Percentiles rank a stretch among this genome's conserved stretches.
These are phyloP conservation scores for Colletotrichum neosansevieriae DNA, from an alignment of 2,329 filamentous ascomycete species.

Conservation along the genomic window DNA sequence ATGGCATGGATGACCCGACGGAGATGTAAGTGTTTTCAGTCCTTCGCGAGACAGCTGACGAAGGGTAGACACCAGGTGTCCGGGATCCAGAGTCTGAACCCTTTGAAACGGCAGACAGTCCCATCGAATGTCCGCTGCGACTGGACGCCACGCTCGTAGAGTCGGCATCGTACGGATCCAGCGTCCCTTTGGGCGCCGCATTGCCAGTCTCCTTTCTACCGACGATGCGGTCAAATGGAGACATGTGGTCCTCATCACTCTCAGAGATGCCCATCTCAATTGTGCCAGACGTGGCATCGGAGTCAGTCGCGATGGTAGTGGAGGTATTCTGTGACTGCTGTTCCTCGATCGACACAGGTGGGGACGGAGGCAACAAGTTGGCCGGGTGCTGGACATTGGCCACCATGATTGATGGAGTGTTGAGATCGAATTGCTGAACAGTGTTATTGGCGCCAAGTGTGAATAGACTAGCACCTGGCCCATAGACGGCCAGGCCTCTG, in stretches of 20 bases:
- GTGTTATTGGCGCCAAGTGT: constrained; percentile 89
- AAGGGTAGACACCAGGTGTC: constrained; percentile 61
- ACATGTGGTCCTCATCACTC: constrained; percentile 82
- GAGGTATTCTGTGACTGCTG: constrained; percentile 66
- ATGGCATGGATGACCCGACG: constrained; percentile 68
- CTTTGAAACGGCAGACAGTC: constrained; percentile 68
- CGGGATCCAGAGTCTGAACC: constrained; percentile 66
- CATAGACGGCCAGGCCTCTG: constrained; percentile 86
- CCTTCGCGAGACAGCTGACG: constrained; percentile 65
- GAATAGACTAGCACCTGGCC: constrained; percentile 90
- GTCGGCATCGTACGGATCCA: constrained; percentile 66
- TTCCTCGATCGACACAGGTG: constrained; percentile 84
- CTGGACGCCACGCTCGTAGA: constrained; percentile 76
- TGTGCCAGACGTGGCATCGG: constrained; percentile 66
- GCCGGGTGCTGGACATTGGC: constrained; percentile 89
- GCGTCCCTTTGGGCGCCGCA: constrained; percentile 62
- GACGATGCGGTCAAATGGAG: constrained; percentile 81
- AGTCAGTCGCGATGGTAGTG: constrained; percentile 63
- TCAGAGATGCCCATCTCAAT: constrained; percentile 73
- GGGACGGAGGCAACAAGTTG: constrained; percentile 81
- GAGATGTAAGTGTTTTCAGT: constrained; percentile 77
- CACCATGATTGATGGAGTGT: constrained; percentile 83
- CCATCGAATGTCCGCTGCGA: constrained; percentile 56
- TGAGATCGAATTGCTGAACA: constrained; percentile 95
- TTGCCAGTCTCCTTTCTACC: constrained; percentile 71